These are phyloP conservation scores for Ogataea pilisensis DNA, from an alignment of 805 yeast species.

Conservation along the genomic window DNA sequence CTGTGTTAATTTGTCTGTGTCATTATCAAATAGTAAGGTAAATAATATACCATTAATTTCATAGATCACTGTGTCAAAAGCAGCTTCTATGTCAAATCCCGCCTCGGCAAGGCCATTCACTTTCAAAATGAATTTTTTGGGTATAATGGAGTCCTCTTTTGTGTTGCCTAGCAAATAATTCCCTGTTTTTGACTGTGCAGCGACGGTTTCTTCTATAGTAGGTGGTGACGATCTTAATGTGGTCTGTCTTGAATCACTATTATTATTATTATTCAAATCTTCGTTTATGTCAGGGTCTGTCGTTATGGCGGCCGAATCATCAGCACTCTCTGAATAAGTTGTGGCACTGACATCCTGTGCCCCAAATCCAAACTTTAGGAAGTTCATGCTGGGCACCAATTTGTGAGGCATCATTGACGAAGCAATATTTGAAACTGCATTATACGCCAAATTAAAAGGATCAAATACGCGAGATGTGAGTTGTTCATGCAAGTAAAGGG, in stretches of 20 bases:
- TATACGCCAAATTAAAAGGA: conserved; percentile 26
- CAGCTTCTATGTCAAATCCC: conserved; percentile 1
- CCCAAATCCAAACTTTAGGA: conserved; percentile 10
- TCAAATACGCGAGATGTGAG: conserved; percentile 25
- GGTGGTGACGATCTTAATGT: too few relatives aligned
- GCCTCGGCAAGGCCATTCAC: too few relatives aligned
- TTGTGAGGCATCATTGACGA: conserved; percentile 13
- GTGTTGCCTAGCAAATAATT: conserved; percentile 24
- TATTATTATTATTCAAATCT: too few relatives aligned
- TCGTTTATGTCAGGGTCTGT: too few relatives aligned
- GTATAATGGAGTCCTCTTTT: conserved; percentile 14
- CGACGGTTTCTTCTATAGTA: conserved; percentile 9
- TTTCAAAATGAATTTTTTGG: conserved; percentile 13
- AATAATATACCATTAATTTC: conserved; percentile 30
- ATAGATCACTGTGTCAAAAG: conserved; percentile 23
- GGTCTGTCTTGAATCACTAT: too few relatives aligned
- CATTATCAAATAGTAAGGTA: conserved; percentile 15
- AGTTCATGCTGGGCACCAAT: conserved; percentile 7
- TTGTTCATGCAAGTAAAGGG: conserved; percentile 26
- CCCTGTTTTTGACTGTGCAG: conserved; percentile 16
- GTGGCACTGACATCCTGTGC: too few relatives aligned
- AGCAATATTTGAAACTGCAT: conserved; percentile 23
- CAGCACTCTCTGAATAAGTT: too few relatives aligned
- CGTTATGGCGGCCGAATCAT: too few relatives aligned
- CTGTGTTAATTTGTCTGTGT: not conserved